phyloP scores from a whole-genome alignment of 176 grass and related monocot genomes.

The Saccharum spontaneum region DNA sequence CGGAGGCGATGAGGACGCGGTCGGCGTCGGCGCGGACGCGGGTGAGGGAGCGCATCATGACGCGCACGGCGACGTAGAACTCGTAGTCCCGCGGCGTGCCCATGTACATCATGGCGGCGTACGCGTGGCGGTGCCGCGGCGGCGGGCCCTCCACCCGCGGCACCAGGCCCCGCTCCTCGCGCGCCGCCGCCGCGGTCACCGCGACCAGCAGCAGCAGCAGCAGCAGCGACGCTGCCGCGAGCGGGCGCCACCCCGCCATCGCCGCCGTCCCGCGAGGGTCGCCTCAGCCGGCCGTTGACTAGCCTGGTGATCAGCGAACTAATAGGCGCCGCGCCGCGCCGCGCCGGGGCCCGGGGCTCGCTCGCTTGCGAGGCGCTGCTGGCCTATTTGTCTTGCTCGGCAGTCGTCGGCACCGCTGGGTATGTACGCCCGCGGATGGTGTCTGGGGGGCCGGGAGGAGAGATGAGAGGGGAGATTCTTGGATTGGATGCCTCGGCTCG shows the following conservation, averaged over 20 bases:
- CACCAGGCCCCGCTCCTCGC: constrained; percentile 1
- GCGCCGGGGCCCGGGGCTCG: too few species aligned
- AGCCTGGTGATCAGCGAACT: neutral
- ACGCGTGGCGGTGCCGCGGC: constrained; percentile 59
- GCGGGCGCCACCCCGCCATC: constrained; percentile 18
- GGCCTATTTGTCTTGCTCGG: neutral
- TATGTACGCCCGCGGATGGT: neutral
- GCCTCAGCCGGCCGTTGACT: neutral
- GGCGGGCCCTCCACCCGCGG: constrained; percentile 14
- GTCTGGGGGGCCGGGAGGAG: neutral
- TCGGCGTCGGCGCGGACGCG: constrained; percentile 70
- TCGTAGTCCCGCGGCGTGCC: constrained; percentile 98
- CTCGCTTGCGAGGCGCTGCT: neutral
- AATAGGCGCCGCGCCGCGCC: neutral
- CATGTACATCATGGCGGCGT: constrained; percentile 99
- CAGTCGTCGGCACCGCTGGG: neutral
- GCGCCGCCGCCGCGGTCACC: neutral
- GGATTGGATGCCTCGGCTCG: neutral
- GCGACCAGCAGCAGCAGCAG: neutral
- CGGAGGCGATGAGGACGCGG: constrained; percentile 91
- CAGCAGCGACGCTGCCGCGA: neutral
- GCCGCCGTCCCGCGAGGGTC: neutral
- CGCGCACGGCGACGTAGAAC: constrained; percentile 91
- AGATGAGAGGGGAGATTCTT: neutral
- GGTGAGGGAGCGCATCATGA: constrained; percentile 91